Percentiles rank a stretch among this genome's conserved stretches.
Evolutionary conservation across 345 rosid species (phyloP).

Genomic region (Hypericum androsaemum): DNA sequence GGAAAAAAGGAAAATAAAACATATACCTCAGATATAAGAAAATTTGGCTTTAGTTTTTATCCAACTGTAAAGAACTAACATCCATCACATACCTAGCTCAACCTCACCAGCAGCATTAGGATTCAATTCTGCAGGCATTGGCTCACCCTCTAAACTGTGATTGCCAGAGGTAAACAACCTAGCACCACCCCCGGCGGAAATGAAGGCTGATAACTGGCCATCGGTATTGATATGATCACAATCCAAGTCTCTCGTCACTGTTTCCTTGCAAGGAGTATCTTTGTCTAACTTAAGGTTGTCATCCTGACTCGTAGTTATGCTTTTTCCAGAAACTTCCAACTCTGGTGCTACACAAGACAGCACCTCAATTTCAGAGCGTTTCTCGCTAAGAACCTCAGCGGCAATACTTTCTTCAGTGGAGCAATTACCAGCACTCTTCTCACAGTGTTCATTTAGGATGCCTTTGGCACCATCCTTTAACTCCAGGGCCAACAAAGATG

Average conservation of each 20-base stretch:
- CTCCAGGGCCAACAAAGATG: too few relatives aligned
- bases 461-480: constrained; percentile 14
- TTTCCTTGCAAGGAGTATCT: constrained; percentile 13
- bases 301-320: constrained; percentile 10
- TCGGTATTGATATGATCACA: constrained; percentile 18
- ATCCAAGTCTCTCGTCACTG: constrained; percentile 25
- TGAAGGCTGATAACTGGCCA: constrained; percentile 14
- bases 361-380: constrained; percentile 11
- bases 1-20: too few relatives aligned
- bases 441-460: constrained; percentile 15
- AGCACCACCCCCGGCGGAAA: constrained; percentile 16
- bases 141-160: constrained; percentile 20
- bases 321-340: constrained; percentile 14
- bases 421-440: not conserved
- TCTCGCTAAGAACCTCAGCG: constrained; percentile 12
- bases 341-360: constrained; percentile 16
- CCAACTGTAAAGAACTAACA: constrained; percentile 6
- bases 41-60: constrained; percentile 3
- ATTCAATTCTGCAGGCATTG: constrained; percentile 20
- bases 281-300: constrained; percentile 17
- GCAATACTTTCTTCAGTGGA: constrained; percentile 9
- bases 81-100: constrained; percentile 33
- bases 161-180: constrained; percentile 16
- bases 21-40: not conserved
- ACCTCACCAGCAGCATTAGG: constrained; percentile 23